Evolutionary conservation across 345 rosid genomes (phyloP).

Genomic region (Eucalyptus erythrocorys): DNA sequence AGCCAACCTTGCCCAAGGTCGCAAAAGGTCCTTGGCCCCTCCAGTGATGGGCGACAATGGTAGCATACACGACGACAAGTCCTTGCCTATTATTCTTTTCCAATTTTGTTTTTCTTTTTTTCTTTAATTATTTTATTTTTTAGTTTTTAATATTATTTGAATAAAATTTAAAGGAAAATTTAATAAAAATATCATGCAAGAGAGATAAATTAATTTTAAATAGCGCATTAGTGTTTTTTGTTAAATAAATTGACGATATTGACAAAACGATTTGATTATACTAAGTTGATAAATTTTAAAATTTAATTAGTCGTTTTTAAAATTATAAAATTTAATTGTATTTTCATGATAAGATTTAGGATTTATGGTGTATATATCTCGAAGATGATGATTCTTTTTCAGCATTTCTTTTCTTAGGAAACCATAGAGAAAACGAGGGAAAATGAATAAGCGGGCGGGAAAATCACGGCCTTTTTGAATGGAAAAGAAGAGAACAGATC

Average conservation of each 20-base stretch:
- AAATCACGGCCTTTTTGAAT: not conserved
- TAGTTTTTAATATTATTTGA: too few species aligned
- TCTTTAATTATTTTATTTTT: too few species aligned
- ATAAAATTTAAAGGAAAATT: too few species aligned
- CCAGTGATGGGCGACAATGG: rapidly evolving
- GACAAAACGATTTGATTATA: rapidly evolving
- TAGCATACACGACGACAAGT: too few species aligned
- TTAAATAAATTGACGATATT: rapidly evolving
- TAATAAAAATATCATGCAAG: rapidly evolving
- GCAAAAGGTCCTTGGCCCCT: rapidly evolving
- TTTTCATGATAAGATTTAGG: rapidly evolving
- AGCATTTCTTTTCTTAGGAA: not conserved
- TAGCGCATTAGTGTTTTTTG: rapidly evolving
- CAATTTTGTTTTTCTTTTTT: rapidly evolving
- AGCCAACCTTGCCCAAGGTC: too few species aligned
- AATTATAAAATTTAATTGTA: rapidly evolving
- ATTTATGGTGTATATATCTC: too few species aligned
- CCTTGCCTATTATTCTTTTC: too few species aligned
- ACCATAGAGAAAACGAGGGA: not conserved
- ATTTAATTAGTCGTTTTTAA: rapidly evolving
- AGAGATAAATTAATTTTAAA: too few species aligned
- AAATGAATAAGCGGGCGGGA: not conserved
- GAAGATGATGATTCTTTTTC: not conserved
- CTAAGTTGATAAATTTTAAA: rapidly evolving
- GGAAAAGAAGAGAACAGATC: not conserved